Evolutionary conservation across 257 asterid species (phyloP), one percentile per base, ranked within the genome.

Genomic region (Pogostemon cablin): DNA sequence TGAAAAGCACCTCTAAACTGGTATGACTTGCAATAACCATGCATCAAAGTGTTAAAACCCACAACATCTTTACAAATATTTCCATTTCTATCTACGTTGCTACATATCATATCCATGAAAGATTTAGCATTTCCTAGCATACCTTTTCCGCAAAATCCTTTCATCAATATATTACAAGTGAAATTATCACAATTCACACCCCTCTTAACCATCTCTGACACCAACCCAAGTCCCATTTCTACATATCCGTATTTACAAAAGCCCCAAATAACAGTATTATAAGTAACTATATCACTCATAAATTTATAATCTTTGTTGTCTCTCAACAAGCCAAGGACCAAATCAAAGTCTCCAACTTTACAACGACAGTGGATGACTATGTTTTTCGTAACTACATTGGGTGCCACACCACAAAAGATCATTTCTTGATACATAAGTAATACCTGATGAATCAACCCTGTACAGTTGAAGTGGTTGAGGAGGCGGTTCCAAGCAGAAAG

Each of bases 241-340:
- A 80, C 91, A 71, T 35, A 61, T 55, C 95, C 93, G 43, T 67
- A 75, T 74, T 77, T 81, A 74, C 96, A 93, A 32, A 89, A 83
- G 2, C 96, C 95, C 99, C 99, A 89, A 68, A 93, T 89, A 10
- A 91, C 82, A 73, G 96, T 93, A 81, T 93, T 93, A 75, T 91
- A 91, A 79, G 87, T 85, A 69, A 87, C 87, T 32, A 6, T 73
- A 77, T 91, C 88, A 69, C 89, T 86, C 80, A 68, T 80, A 62
- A 77, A 81, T 42, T 52, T 56, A 60, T 58, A 69, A 58, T 56
- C 65, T 52, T 47, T 68, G 69, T 81, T 82, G 15, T 84, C 79
- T 57, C 91, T 78, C 20, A 91, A 72, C 74, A 89, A 78, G 34
- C 74, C 78, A 41, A 91, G 77, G 0, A 91, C 96, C 71, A 69